Base-by-base conservation (phyloP, 257 asterid genomes). In the Euphrasia confusa region DNA sequence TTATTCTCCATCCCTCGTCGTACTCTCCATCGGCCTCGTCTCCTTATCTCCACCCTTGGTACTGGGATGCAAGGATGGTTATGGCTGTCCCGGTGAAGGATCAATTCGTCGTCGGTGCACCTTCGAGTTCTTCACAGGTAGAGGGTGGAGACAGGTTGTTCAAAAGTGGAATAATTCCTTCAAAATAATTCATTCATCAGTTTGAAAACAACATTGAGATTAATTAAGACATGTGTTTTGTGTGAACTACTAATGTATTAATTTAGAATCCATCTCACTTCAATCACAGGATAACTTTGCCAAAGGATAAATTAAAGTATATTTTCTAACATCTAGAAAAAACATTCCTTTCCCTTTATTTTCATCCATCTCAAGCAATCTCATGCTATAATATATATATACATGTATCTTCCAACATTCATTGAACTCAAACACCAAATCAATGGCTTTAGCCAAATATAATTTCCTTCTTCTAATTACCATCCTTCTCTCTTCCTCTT, bases 71-170 rank as follows among this genome's bases (percentile, higher is more conserved):
- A 2, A 65, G 74, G 44, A 26, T 64, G 53, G 84, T 80, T 12
- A 69, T 83, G 94, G 77, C 79, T 1, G 70, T 83, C 1, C 80
- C 76, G 61, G 72, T 57, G 11, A 63, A 73, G 64, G 86, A 82
- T 61, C 75, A 80, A 40, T 71, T 14, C 28, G 76, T 45, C 30
- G 76, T 45, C 0, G 68, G 33, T 7, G 47, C 77, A 5, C 61
- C 84, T 60, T 69, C 71, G 7, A 77, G 58, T 61, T 62, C 80
- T 76, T 79, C 96, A 27, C 92, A 71, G 63, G 96, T 87, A 0
- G 98, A 91, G 74, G 98, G 96, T 45, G 89, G 85, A 13, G 95
- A 88, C 68, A 78, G 67, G 39, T 72, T 91, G 82, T 91, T 79
- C 71, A 79, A 70, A 76, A 77, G 73, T 7, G 85, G 76, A 12